Percentiles rank a stretch among this genome's conserved stretches.
These are phyloP conservation scores for Panus rudis DNA, from an alignment of 768 basidiomycete species.

Conservation along the genomic window DNA sequence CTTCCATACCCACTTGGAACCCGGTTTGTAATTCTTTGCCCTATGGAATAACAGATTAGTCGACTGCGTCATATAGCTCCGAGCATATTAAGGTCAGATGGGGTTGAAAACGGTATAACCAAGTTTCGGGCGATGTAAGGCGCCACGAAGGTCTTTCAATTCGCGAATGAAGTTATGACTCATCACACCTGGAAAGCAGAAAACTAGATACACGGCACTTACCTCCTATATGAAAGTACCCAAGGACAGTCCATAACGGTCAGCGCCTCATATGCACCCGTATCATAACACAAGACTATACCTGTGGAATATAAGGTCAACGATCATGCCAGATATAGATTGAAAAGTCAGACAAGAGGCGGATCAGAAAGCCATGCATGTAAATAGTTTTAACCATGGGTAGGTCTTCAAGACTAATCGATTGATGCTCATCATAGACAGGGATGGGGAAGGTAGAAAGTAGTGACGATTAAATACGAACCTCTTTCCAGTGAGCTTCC, in stretches of 20 bases:
- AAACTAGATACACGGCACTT: no score
- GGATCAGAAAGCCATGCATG: conserved; percentile 35
- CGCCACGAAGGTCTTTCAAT: conserved; percentile 50
- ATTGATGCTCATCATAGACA: conserved; percentile 51
- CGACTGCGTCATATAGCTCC: neutral
- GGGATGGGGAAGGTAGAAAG: conserved; percentile 10
- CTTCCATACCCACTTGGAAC: conserved; percentile 78
- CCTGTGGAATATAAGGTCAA: conserved; percentile 18
- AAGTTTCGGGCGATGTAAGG: conserved; percentile 54
- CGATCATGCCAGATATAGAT: conserved; percentile 15
- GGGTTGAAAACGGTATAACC: conserved; percentile 66
- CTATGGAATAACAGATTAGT: conserved; percentile 29
- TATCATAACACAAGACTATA: conserved; percentile 10
- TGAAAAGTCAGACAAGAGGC: conserved; percentile 10
- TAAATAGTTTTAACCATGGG: conserved; percentile 55
- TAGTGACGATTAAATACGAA: conserved; percentile 28
- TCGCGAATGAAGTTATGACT: conserved; percentile 65
- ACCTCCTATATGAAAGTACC: conserved; percentile 30
- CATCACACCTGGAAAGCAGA: conserved; percentile 32
- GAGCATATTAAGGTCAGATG: conserved; percentile 42
- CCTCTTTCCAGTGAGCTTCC: conserved; percentile 68
- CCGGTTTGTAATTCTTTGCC: conserved; percentile 68
- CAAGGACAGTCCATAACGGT: neutral
- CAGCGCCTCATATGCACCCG: neutral
- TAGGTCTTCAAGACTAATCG: conserved; percentile 96